Percentiles rank a stretch among this genome's conserved stretches.
Evolutionary conservation across 345 rosid genomes (phyloP).

Genomic region (Ceriops decandra): DNA sequence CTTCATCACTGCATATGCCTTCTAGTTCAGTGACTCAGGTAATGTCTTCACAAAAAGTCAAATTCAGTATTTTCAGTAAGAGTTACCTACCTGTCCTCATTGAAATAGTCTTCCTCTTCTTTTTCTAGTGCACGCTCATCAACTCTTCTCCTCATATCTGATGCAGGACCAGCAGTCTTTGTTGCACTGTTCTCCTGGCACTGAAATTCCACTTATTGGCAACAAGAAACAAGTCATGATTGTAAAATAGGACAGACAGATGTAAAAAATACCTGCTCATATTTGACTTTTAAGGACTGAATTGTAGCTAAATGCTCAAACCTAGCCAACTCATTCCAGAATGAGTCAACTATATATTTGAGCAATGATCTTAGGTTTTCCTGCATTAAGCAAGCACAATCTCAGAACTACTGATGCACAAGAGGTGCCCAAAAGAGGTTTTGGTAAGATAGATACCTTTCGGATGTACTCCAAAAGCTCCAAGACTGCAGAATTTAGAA

Average conservation of each 20-base stretch:
- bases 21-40: constrained; percentile 18
- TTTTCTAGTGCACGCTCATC: constrained; percentile 95
- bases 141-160: constrained; percentile 60
- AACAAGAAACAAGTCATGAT: constrained; percentile 5
- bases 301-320: constrained; percentile 59
- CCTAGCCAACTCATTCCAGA: constrained; percentile 68
- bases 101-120: constrained; percentile 98
- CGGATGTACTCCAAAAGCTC: constrained; percentile 92
- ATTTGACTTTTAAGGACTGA: constrained; percentile 64
- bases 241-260: constrained; percentile 12
- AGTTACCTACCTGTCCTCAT: constrained; percentile 69
- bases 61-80: not conserved
- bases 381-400: constrained; percentile 37
- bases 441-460: constrained; percentile 52
- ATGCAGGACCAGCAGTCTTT: constrained; percentile 41
- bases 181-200: constrained; percentile 66
- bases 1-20: constrained; percentile 69
- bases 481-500: constrained; percentile 85
- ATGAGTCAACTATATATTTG: constrained; percentile 74
- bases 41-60: not conserved
- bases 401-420: constrained; percentile 7
- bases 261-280: constrained; percentile 57
- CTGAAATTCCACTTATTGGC: constrained; percentile 44
- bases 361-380: constrained; percentile 76
- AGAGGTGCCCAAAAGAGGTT: constrained; percentile 12